Evolutionary conservation across 495 filamentous ascomycete genomes (phyloP), one percentile per base, ranked within the genome.

Genomic region (Friedmanniomyces endolithicus): DNA sequence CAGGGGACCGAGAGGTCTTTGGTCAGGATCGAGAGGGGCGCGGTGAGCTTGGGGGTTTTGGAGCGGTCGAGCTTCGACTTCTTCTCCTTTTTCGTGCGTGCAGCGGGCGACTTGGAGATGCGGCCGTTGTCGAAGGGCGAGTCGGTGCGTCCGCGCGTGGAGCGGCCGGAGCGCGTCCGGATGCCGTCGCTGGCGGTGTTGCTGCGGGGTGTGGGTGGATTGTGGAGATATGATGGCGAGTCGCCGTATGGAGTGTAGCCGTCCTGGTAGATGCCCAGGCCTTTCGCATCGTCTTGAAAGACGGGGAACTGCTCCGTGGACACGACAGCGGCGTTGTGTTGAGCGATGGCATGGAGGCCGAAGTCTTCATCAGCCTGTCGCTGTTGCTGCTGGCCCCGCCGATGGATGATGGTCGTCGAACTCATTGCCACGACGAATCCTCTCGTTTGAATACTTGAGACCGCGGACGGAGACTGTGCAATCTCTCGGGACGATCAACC

Each of bases 11-110:
- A 68, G 63, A 81, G 73, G 56, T 84, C 68, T 63, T 80, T 78
- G 11, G 88, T 94, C 56, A 95, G 63, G 55, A 84, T 73, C 67
- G 88, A 95, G 64, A 98, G 66, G 0, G 92, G 88, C 23, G 71
- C 77, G 19, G 74, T 78, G 27, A 90, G 69, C 55, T 76, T 74
- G 3, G 77, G 72, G 17, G 75, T 64, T 58, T 76, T 72, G 33
- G 73, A 70, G 55, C 73, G 73, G 29, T 70, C 66, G 41, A 67
- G 64, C 65, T 79, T 82, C 40, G 71, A 65, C 65, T 79, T 82
- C 31, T 61, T 61, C 1, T 53, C 53, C 52, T 62, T 62, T 68
- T 63, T 55, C 74, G 77, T 40, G 76, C 75, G 57, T 73, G 75
- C 62, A 9, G 68, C 66, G 49, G 69, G 65, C 31, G 67, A 55